Conservation (phyloP, 805 yeast genomes). For the Isabelozyma gotoi region DNA sequence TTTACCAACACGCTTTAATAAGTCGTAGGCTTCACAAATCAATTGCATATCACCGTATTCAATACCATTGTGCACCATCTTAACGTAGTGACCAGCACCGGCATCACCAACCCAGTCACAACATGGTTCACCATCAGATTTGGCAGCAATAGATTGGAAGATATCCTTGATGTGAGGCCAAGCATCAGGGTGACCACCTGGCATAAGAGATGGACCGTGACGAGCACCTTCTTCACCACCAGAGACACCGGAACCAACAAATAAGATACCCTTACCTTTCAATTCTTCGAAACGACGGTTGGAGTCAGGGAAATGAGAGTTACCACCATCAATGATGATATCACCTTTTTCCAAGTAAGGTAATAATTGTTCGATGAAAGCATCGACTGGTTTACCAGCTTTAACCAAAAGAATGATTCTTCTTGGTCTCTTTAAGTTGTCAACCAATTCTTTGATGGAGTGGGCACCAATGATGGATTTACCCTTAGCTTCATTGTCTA, state of each 20-base stretch:
- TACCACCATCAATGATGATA: slow-evolving; percentile 99
- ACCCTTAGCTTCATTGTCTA: slow-evolving; percentile 95
- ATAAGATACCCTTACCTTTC: slow-evolving; percentile 80
- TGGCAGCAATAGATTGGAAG: slow-evolving; percentile 95
- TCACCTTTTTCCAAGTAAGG: slow-evolving; percentile 95
- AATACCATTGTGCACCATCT: slow-evolving; percentile 99
- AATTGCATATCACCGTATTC: slow-evolving; percentile 99
- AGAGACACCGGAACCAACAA: slow-evolving; percentile 99
- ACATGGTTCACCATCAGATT: slow-evolving; percentile 98
- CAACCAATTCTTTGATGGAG: slow-evolving; percentile 83
- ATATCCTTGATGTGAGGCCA: slow-evolving; percentile 98
- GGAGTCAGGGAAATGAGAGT: slow-evolving; percentile 98
- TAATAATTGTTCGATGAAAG: slow-evolving; percentile 80
- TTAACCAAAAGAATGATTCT: slow-evolving; percentile 90
- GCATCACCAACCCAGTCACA: slow-evolving; percentile 99
- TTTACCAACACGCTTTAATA: slow-evolving; percentile 91
- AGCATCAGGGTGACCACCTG: slow-evolving; percentile 97
- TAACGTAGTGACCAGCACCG: slow-evolving; percentile 98
- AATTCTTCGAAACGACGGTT: slow-evolving; percentile 95
- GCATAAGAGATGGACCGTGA: slow-evolving; percentile 98
- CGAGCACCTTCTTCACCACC: slow-evolving; percentile 99
- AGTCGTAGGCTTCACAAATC: slow-evolving; percentile 96
- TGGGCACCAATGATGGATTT: slow-evolving; percentile 94
- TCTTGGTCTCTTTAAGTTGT: slow-evolving; percentile 95
- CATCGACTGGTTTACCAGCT: slow-evolving; percentile 95